A percentile compares a stretch with the other conserved stretches of the same genome.
Evolutionary conservation across 257 asterid genomes (phyloP).

Genomic region (Nicotiana noctiflora): DNA sequence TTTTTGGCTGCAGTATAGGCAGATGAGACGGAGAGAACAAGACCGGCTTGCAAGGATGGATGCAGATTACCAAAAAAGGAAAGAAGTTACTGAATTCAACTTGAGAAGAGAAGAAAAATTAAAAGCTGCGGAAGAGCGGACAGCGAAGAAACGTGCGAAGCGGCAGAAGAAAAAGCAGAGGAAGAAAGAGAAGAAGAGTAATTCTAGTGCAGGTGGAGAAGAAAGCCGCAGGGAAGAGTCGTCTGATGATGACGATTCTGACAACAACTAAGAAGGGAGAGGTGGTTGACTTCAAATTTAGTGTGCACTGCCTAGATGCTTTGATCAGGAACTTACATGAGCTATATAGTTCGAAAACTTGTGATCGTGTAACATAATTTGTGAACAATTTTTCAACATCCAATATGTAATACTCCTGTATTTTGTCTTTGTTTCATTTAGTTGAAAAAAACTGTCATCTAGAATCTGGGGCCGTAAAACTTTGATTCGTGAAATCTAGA

Average conservation of each 20-base stretch:
- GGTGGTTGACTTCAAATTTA: background rate
- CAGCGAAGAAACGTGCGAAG: slow-evolving; percentile 64
- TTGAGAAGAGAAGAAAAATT: slow-evolving; percentile 74
- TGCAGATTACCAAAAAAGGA: slow-evolving; percentile 61
- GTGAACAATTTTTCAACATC: background rate
- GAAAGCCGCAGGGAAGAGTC: slow-evolving; percentile 44
- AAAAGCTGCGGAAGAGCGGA: slow-evolving; percentile 89
- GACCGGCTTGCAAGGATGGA: slow-evolving; percentile 97
- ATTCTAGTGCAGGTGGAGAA: slow-evolving; percentile 30
- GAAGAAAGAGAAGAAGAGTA: slow-evolving; percentile 57
- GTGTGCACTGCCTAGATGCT: background rate
- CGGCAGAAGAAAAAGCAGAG: slow-evolving; percentile 83
- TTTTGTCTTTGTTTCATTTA: background rate
- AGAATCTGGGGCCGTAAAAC: background rate
- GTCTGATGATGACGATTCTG: slow-evolving; percentile 48
- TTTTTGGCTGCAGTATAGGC: slow-evolving; percentile 64
- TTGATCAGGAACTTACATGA: background rate
- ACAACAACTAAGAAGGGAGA: slow-evolving; percentile 29
- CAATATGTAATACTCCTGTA: background rate
- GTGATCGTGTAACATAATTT: background rate
- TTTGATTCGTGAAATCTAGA: background rate
- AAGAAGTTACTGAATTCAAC: slow-evolving; percentile 64
- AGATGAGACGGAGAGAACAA: slow-evolving; percentile 97
- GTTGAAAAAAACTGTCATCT: background rate
- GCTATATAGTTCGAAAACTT: background rate